Evolutionary conservation across 768 basidiomycete genomes (phyloP), one percentile per base, ranked within the genome.

Genomic region (Kwoniella dendrophila): DNA sequence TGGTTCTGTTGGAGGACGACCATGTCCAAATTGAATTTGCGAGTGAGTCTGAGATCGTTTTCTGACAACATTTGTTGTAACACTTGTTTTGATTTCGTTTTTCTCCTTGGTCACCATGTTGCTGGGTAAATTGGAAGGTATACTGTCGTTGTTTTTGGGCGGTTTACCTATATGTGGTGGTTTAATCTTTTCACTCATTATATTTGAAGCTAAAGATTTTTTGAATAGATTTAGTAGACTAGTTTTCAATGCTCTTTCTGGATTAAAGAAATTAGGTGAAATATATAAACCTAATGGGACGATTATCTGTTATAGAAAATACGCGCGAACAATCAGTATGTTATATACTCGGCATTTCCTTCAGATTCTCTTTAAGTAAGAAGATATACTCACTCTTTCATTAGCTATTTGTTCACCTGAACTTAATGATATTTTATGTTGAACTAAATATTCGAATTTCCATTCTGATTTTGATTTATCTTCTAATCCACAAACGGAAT

Each of bases 401-500:
- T 88, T 88, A 5, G 83, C 80, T n/a, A 84, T 70, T 11, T 78
- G 71, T 18, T 80, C 70, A 60, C 81, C 83, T 24, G 84, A 84
- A 3, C 75, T 74, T 24, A 84, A 82, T 24, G 79, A 78, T 55
- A 81, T 78, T 32, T 85, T 82, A 65, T 90, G 86, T 40, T 85
- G 84, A 10, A 93, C 88, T 32, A 86, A 71, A 73, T 93, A 93
- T 57, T 89, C 88, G 65, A 93, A 88, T 58, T 85, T 85, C 92
- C 91, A 92, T 24, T 80, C 80, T 18, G 90, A 79, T 59, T 83
- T 85, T 22, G 75, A 73, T 69, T 71, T 56, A 14, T 81, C 79
- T 74, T 92, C 91, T 30, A 80, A 81, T 8, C 90, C 90, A 29
- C 83, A 83, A 12, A 92, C 86, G 12, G 83, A 84, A 76, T 90